Conservation (phyloP, 1,284 basidiomycete species). For the Coniophora puteana region DNA sequence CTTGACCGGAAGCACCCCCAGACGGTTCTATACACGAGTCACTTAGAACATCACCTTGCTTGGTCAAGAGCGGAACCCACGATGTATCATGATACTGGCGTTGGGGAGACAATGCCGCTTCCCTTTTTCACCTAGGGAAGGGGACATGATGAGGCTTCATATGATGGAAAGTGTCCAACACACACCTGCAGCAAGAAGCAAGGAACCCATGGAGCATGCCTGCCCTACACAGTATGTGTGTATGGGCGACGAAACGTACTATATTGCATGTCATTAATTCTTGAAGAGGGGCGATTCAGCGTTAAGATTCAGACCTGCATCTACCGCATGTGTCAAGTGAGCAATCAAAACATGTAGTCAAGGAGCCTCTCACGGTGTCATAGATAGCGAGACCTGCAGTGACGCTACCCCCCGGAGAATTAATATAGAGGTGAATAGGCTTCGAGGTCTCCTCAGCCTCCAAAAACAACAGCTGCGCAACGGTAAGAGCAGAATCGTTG, state of each 20-base stretch:
- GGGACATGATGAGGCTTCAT: slow-evolving; percentile 11
- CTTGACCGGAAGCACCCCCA: slow-evolving; percentile 90
- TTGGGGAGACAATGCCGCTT: slow-evolving; percentile 89
- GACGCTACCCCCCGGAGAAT: slow-evolving; percentile 91
- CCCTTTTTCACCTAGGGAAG: slow-evolving; percentile 65
- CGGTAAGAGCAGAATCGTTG: slow-evolving; percentile 77
- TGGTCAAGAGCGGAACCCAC: slow-evolving; percentile 36
- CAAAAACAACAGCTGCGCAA: slow-evolving; percentile 89
- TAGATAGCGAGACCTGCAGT: slow-evolving; percentile 94
- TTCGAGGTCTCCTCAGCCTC: slow-evolving; percentile 91
- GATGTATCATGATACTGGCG: slow-evolving; percentile 95
- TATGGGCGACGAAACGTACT: slow-evolving; percentile 91
- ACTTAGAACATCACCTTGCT: slow-evolving; percentile 8
- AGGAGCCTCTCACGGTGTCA: slow-evolving; percentile 66
- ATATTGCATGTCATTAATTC: slow-evolving; percentile 11
- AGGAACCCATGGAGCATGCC: slow-evolving; percentile 91
- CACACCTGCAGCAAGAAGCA: slow-evolving; percentile 78
- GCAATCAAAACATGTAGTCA: slow-evolving; percentile 9
- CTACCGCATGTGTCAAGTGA: slow-evolving; percentile 34
- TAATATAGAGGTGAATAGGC: slow-evolving; percentile 93
- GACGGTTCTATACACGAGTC: slow-evolving; percentile 69
- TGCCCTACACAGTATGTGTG: slow-evolving; percentile 94
- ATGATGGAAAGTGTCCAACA: slow-evolving; percentile 11
- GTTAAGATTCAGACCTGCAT: slow-evolving; percentile 59
- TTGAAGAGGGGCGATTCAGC: background rate